These are phyloP conservation scores for Fraxinus paxiana DNA, from an alignment of 305 asterid species.

Conservation along the genomic window DNA sequence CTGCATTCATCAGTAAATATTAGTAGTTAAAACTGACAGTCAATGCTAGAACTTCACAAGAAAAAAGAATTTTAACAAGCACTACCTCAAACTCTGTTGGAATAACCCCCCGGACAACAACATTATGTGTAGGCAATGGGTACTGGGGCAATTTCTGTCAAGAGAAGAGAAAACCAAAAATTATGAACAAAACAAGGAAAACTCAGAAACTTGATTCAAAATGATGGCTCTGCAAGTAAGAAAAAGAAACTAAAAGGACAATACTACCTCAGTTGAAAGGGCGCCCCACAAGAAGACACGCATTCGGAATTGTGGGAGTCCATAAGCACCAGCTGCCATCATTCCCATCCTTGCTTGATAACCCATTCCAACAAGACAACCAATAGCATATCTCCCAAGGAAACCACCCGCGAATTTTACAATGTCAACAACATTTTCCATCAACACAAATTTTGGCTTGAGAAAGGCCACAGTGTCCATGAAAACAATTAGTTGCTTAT, in stretches of 20 bases:
- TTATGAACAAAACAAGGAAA: not conserved
- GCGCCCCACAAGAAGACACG: conserved; percentile 44
- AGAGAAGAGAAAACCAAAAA: not conserved
- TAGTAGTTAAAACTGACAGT: not conserved
- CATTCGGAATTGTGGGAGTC: conserved; percentile 46
- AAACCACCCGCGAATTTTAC: conserved; percentile 30
- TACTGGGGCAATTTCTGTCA: conserved; percentile 34
- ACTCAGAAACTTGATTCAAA: not conserved
- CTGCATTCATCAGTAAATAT: conserved; percentile 19
- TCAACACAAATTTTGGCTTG: conserved; percentile 38
- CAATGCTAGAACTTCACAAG: not conserved
- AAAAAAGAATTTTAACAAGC: not conserved
- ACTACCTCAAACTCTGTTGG: not conserved
- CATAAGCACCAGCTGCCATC: conserved; percentile 50
- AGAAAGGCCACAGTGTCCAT: conserved; percentile 41
- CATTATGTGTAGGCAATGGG: conserved; percentile 44
- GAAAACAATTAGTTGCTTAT: conserved; percentile 34
- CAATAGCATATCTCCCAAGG: conserved; percentile 41
- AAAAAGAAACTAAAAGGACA: not conserved
- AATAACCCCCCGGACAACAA: conserved; percentile 2
- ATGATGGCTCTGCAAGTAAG: not conserved
- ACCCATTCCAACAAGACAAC: conserved; percentile 35
- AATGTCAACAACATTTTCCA: conserved; percentile 50
- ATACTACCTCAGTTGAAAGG: conserved; percentile 18
- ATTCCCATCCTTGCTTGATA: conserved; percentile 44